Base-by-base conservation (phyloP, 108 stramenopile genomes). In the Discostella stelligeroides region DNA sequence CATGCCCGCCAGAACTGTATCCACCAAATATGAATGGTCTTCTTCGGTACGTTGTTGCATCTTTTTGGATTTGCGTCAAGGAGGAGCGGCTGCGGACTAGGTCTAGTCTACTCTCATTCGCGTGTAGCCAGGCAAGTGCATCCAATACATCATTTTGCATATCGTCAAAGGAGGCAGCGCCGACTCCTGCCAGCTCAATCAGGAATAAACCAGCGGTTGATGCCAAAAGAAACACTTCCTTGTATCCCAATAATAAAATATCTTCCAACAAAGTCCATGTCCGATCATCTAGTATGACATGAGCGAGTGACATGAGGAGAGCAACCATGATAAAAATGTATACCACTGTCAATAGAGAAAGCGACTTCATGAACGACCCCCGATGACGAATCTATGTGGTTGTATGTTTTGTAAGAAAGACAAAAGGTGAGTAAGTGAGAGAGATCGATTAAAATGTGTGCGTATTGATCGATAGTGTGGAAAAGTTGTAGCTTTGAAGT, bases 1-100 rank as follows among this genome's bases (percentile, higher is more conserved):
- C 86, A 64, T 89, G 88, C 15, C 84, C 88, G 0, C 87, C 87
- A 0, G 85, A 86, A 14, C 73, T 75, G 41, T 89, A 89, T 39
- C 88, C 88, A 28, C 88, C 88, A 76, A 89, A 83, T 7, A 86
- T 46, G 24, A 86, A 53, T 20, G 42, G 54, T 17, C 21, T 56
- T 17, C 21, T 56, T 27, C 60, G 40, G 17, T 23, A 8, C 51
- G 51, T 53, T 14, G 49, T 21, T 24, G 24, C 11, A 23, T 18
- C 18, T 23, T 17, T 18, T 49, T 23, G 21, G 48, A 49, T 1
- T 23, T 23, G 23, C 7, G 48, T 18, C 48, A 17, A 49, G 12
- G 46, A 7, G 3, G 65, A 30, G 0, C 25, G 27, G 10, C 39
- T 18, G n/a, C n/a, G 25, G 23, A 46, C 14, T 8, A 61, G 41